These are phyloP conservation scores for Camellia japonica DNA, from an alignment of 148 eudicot genomes.

Conservation along the genomic window DNA sequence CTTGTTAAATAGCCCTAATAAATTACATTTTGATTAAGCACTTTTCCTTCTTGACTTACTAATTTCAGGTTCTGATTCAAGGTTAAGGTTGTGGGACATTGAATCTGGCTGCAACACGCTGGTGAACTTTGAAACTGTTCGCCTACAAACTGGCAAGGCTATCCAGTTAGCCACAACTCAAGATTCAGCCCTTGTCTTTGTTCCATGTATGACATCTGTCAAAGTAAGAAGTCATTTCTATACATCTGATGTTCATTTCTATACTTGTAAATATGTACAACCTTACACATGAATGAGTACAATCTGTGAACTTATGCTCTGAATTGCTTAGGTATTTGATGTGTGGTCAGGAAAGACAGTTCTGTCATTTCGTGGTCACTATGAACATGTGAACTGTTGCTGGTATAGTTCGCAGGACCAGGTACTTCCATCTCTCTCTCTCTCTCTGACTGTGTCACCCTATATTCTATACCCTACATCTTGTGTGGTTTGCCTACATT, in stretches of 20 bases:
- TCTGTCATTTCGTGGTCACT: conserved; percentile 71
- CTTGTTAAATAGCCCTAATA: not conserved
- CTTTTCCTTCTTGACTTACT: not conserved
- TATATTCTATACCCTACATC: too few species aligned
- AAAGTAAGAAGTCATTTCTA: conserved; percentile 43
- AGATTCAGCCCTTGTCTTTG: conserved; percentile 76
- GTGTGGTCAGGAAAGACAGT: conserved; percentile 77
- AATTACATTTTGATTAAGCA: not conserved
- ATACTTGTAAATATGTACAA: not conserved
- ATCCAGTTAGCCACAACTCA: conserved; percentile 75
- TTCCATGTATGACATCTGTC: conserved; percentile 83
- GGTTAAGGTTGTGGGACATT: conserved; percentile 91
- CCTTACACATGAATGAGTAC: not conserved
- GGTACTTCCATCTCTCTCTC: conserved; percentile 35
- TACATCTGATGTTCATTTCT: not conserved
- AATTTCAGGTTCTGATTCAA: conserved; percentile 91
- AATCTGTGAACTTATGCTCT: conserved; percentile 7
- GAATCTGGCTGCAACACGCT: conserved; percentile 92
- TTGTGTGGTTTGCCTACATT: too few species aligned
- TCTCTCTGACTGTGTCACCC: not conserved
- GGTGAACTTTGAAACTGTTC: conserved; percentile 82
- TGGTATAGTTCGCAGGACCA: conserved; percentile 73
- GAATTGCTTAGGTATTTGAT: conserved; percentile 63
- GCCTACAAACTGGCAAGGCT: conserved; percentile 72
- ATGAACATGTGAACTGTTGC: conserved; percentile 84